Evolutionary conservation across 2,329 filamentous ascomycete species (phyloP), one percentile per base, ranked within the genome.

Genomic region (Corinectria fuckeliana): DNA sequence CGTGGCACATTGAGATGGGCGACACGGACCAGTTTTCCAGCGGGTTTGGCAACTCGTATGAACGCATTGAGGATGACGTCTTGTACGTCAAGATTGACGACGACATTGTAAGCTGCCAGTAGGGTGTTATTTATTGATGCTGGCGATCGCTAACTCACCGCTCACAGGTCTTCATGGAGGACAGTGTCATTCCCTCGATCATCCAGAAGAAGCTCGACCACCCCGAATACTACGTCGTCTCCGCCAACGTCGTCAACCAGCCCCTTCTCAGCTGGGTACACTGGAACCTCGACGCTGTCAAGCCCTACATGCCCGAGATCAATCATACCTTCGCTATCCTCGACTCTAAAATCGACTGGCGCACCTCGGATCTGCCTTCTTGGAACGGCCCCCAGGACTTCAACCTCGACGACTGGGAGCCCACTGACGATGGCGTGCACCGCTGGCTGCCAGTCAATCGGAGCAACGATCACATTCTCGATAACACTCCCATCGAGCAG

Each of bases 191-290:
- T 48, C 78, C 82, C 2, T 80, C 82, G 3, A 76, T 87, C 6
- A 77, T 85, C 25, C 81, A 82, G 61, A 83, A 81, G 18, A 82
- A 81, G 61, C 69, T 83, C 48, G 75, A 79, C 4, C 77, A 85
- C 28, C 81, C 83, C 7, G 78, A 84, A 36, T 78, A 78, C 23
- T 80, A 79, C 61, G 73, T 81, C 44, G 80, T 86, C 13, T 83
- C 82, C 2, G 83, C 83, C 49, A 86, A 87, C 61, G 76, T 87
- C 20, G 74, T 86, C 62, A 87, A 87, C 60, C 81, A 84, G 48
- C 83, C 82, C 13, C 76, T 82, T 10, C 79, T 85, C 28, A 78
- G 79, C 48, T 80, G 81, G 74, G 75, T 86, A 16, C 85, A 87
- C 64, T 81, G 79, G 66, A 83, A 84, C 56, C 75, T 82, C 8